These are phyloP conservation scores for Thyridium curvatum DNA, from an alignment of 2,329 filamentous ascomycete genomes.

Conservation along the genomic window DNA sequence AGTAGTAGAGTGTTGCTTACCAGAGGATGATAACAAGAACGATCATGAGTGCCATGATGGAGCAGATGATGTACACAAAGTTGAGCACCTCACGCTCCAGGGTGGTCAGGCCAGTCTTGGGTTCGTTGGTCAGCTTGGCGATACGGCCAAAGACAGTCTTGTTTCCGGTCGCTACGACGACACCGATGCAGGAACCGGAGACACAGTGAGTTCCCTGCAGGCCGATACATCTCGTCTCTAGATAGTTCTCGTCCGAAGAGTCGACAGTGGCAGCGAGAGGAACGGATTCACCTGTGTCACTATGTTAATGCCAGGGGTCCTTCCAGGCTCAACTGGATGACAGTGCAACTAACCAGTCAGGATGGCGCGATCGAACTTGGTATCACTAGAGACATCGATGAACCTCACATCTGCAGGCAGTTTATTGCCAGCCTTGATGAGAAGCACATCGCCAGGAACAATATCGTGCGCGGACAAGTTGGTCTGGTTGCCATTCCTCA, in stretches of 20 bases:
- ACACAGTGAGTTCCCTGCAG: constrained; percentile 76
- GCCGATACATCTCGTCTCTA: constrained; percentile 71
- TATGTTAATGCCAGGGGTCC: neutral
- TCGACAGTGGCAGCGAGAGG: constrained; percentile 58
- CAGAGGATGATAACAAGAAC: constrained; percentile 60
- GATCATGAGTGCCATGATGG: constrained; percentile 61
- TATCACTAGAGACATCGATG: constrained; percentile 60
- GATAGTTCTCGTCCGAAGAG: constrained; percentile 65
- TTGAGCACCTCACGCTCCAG: constrained; percentile 67
- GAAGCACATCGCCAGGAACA: constrained; percentile 65
- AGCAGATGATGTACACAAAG: constrained; percentile 66
- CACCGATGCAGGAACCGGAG: constrained; percentile 57
- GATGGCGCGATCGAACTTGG: constrained; percentile 67
- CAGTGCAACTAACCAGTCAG: constrained; percentile 47
- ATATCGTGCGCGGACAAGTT: constrained; percentile 50
- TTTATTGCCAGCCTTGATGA: constrained; percentile 66
- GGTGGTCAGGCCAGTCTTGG: constrained; percentile 60
- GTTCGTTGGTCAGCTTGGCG: constrained; percentile 63
- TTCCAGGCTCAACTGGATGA: neutral
- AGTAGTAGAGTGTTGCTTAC: constrained; percentile 26
- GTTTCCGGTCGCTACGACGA: constrained; percentile 68
- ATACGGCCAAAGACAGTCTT: constrained; percentile 71
- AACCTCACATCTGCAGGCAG: constrained; percentile 69
- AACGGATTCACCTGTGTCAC: constrained; percentile 50
- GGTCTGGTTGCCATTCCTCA: constrained; percentile 50